Evolutionary conservation across 2,329 filamentous ascomycete species (phyloP).

Genomic region (Sarocladium oryzae): DNA sequence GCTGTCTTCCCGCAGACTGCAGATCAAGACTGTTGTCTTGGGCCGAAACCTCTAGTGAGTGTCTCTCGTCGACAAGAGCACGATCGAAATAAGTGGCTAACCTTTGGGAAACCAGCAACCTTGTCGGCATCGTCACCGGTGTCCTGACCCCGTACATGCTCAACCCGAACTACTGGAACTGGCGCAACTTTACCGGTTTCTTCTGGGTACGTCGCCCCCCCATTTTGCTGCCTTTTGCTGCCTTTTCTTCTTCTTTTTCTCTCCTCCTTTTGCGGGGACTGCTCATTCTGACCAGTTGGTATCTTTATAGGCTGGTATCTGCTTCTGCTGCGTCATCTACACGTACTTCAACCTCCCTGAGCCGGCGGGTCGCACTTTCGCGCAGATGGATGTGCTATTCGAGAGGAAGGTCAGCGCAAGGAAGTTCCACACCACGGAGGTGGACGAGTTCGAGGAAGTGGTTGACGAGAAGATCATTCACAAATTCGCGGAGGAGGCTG

Average conservation of each 20-base stretch:
- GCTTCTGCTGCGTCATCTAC: slow-evolving; percentile 75
- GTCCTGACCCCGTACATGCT: slow-evolving; percentile 90
- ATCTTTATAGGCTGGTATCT: slow-evolving; percentile 60
- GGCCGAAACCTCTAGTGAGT: slow-evolving; percentile 68
- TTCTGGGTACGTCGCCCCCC: slow-evolving; percentile 56
- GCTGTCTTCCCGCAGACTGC: slow-evolving; percentile 71
- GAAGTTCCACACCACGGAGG: slow-evolving; percentile 58
- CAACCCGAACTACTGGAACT: slow-evolving; percentile 80
- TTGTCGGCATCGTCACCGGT: slow-evolving; percentile 74
- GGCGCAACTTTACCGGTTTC: slow-evolving; percentile 81
- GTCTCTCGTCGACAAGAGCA: neutral
- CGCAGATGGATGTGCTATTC: slow-evolving; percentile 80
- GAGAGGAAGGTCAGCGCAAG: slow-evolving; percentile 65
- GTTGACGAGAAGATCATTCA: slow-evolving; percentile 42
- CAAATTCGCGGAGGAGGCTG: slow-evolving; percentile 35
- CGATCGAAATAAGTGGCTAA: slow-evolving; percentile 7
- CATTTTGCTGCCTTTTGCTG: neutral
- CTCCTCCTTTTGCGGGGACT: too few relatives aligned
- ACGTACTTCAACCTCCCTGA: slow-evolving; percentile 57
- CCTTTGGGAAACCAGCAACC: slow-evolving; percentile 49
- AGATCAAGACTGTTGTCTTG: slow-evolving; percentile 87
- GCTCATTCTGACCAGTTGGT: too few relatives aligned
- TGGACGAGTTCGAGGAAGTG: slow-evolving; percentile 48
- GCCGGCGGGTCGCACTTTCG: slow-evolving; percentile 72
- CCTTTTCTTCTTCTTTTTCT: slow-evolving; percentile 12